phyloP scores from a whole-genome alignment of 306 rosid genomes.

The Glycine tomentella region DNA sequence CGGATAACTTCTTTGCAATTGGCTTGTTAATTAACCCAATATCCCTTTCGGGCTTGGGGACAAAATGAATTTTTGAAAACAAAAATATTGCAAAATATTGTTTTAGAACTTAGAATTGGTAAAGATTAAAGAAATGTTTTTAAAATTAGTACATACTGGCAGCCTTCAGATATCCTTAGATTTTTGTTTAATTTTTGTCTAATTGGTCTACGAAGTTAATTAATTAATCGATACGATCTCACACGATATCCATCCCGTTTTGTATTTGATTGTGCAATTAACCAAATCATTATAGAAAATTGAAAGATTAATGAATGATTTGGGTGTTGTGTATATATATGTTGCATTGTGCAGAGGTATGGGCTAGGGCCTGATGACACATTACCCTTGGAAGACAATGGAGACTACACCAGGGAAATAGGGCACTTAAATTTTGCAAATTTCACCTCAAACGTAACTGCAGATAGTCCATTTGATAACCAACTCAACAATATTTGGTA shows the following conservation, averaged over 20 bases:
- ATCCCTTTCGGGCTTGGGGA: no score
- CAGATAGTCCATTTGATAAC: conserved; percentile 46
- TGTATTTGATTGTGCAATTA: neutral
- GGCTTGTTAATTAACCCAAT: no score
- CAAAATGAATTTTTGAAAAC: no score
- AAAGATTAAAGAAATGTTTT: no score
- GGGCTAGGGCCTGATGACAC: conserved; percentile 54
- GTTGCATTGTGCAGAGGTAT: conserved; percentile 49
- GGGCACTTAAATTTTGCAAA: conserved; percentile 61
- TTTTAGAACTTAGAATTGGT: no score
- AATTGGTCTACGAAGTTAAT: no score
- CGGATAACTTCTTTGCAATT: no score
- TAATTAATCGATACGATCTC: neutral
- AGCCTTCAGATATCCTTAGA: no score
- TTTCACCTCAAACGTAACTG: conserved; percentile 52
- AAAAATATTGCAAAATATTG: no score
- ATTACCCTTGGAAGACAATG: conserved; percentile 57
- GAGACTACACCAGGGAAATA: conserved; percentile 58
- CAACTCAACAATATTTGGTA: conserved; percentile 68
- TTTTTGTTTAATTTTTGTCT: no score
- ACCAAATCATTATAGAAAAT: no score
- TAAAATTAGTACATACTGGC: no score
- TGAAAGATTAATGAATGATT: conserved; percentile 8
- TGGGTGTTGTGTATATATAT: neutral
- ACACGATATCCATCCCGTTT: neutral